Conservation (phyloP, 345 rosid genomes). For the Citrus australasica region DNA sequence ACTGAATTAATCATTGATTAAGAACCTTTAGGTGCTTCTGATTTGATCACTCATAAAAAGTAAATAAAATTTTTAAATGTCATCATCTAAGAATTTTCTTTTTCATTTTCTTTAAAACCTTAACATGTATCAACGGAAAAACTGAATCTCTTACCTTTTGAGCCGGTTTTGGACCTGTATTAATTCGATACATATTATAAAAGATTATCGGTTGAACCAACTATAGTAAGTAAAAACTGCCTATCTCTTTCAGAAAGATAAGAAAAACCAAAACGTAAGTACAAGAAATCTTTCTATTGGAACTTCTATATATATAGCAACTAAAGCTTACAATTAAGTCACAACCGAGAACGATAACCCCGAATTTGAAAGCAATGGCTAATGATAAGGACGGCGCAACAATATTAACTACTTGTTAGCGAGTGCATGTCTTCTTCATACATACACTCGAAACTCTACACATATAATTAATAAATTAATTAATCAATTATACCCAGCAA, state of each 20-base stretch:
- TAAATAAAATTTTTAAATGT: background rate
- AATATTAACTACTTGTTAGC: background rate
- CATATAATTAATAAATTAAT: background rate
- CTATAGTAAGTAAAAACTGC: no score
- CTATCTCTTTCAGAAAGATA: background rate
- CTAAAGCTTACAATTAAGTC: background rate
- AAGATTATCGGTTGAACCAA: no score
- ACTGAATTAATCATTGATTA: background rate
- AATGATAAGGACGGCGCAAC: background rate
- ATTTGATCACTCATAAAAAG: background rate
- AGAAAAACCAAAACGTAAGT: background rate
- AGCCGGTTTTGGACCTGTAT: no score
- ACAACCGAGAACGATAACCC: constrained; percentile 3
- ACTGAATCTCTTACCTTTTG: no score
- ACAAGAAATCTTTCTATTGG: background rate
- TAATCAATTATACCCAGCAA: constrained; percentile 14
- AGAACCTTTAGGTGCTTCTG: background rate
- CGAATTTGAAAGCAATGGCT: background rate
- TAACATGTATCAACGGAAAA: no score
- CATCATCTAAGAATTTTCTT: background rate
- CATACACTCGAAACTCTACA: no score
- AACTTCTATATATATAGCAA: background rate
- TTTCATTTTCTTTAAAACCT: no score
- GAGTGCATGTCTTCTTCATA: background rate
- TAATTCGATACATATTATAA: no score